A percentile compares a stretch with the other conserved stretches of the same genome.
Conservation (phyloP, 2,329 filamentous ascomycete genomes). For the Paecilomyces dactylethromorphus region DNA sequence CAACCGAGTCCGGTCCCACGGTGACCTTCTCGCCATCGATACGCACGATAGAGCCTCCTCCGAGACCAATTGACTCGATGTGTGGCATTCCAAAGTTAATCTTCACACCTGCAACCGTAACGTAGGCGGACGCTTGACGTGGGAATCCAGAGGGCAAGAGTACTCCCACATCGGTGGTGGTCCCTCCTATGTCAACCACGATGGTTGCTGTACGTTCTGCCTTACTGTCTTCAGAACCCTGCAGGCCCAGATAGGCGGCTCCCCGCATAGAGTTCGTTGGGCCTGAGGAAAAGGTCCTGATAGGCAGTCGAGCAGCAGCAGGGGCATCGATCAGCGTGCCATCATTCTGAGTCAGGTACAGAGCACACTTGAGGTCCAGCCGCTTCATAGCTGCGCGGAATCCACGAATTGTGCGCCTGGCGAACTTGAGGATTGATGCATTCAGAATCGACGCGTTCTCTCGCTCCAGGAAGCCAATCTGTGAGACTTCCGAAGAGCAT, state of each 20-base stretch:
- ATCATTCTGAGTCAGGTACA: slow-evolving; percentile 49
- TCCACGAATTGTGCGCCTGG: slow-evolving; percentile 38
- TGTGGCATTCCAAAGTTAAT: slow-evolving; percentile 56
- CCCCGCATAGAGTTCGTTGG: slow-evolving; percentile 50
- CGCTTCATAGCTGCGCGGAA: slow-evolving; percentile 42
- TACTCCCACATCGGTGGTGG: slow-evolving; percentile 55
- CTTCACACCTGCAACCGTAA: slow-evolving; percentile 52
- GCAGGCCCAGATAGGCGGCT: slow-evolving; percentile 30
- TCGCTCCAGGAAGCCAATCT: slow-evolving; percentile 43
- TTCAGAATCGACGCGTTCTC: slow-evolving; percentile 49
- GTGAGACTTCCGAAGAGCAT: slow-evolving; percentile 46
- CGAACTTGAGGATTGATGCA: slow-evolving; percentile 42
- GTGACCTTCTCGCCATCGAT: slow-evolving; percentile 24
- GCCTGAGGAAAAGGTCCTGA: slow-evolving; percentile 47
- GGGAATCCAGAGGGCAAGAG: slow-evolving; percentile 55
- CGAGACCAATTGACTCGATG: slow-evolving; percentile 51
- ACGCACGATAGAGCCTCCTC: slow-evolving; percentile 46
- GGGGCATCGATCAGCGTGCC: slow-evolving; percentile 44
- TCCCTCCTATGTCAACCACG: slow-evolving; percentile 56
- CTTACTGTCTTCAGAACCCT: background rate
- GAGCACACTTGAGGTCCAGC: slow-evolving; percentile 38
- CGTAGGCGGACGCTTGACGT: slow-evolving; percentile 52
- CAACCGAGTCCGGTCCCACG: slow-evolving; percentile 54
- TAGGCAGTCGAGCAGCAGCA: slow-evolving; percentile 42
- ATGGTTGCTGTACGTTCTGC: slow-evolving; percentile 21